Base-by-base conservation (phyloP, 495 filamentous ascomycete genomes). In the Aspergillus steynii region DNA sequence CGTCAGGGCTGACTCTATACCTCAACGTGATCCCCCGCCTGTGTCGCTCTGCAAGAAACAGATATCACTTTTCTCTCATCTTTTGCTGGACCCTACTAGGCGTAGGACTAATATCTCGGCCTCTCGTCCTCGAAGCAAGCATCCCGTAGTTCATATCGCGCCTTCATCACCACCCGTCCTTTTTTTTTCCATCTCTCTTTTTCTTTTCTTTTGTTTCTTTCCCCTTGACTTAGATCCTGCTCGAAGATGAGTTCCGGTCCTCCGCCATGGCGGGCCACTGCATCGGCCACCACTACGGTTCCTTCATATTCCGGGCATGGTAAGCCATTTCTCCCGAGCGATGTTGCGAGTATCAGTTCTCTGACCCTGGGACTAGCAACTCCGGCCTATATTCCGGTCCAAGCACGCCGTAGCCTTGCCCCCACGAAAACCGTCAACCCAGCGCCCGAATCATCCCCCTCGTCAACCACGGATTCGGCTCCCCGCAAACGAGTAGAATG, bases 401-500 rank as follows among this genome's bases (percentile, higher is more conserved):
- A 77, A 74, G 77, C 77, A 63, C 77, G 78, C 64, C 78, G 77
- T 80, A 80, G 72, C 68, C 71, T 81, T 61, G 65, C 68, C 53
- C 59, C 64, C 61, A 61, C 70, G 56, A 58, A 61, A 34, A 12
- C 68, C 51, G 60, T 61, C 53, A 66, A 59, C 34, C 64, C 73
- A 32, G 63, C 65, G 25, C 48, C 71, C 61, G 55, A 70, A 20
- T 56, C 75, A 48, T 71, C 74, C 37, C 70, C 70, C 60, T 47
- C 65, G 46, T 26, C 65, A 52, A 6, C 62, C 20, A 42, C 72
- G 15, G 61, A 69, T 27, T 48, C 74, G 51, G 55, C 70, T 28
- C 28, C 64, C 27, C 74, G 74, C 61, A 65, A 80, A 61, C 73
- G 74, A 73, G 84, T 89, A 67, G 83, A 88, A 65, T 96, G 89